Percentiles rank a stretch among this genome's conserved stretches.
phyloP scores from a whole-genome alignment of 176 grass and related monocot genomes.

The Cenchrus purpureus region DNA sequence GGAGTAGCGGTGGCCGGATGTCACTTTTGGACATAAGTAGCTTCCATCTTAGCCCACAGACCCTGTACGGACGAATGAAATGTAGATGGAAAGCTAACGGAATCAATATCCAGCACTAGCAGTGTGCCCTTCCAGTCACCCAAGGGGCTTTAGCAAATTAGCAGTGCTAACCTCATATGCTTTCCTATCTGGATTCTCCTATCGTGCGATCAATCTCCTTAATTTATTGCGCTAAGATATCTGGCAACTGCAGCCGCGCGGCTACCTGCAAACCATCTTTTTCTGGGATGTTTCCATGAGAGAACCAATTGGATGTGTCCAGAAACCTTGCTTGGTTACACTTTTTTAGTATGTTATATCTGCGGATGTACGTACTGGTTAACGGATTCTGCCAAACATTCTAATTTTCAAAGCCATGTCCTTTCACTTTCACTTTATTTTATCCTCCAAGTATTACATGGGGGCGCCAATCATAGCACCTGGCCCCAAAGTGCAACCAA shows the following conservation, averaged over 20 bases:
- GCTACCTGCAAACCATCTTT: conserved; percentile 42
- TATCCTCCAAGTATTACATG: conserved; percentile 56
- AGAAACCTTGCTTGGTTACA: conserved; percentile 42
- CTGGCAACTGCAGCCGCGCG: conserved; percentile 35
- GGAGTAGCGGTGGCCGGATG: conserved; percentile 11
- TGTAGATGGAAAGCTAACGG: conserved; percentile 32
- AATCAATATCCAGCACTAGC: conserved; percentile 39
- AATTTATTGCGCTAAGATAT: conserved; percentile 51
- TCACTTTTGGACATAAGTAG: conserved; percentile 58
- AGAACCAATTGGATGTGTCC: conserved; percentile 45
- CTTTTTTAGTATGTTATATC: conserved; percentile 50
- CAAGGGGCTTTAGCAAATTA: conserved; percentile 37
- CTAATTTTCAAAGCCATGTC: conserved; percentile 46
- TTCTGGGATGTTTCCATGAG: conserved; percentile 49
- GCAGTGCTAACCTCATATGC: conserved; percentile 36
- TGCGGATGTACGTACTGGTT: conserved; percentile 39
- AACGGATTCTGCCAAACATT: conserved; percentile 58
- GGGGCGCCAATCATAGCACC: conserved; percentile 51
- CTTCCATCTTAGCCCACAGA: conserved; percentile 43
- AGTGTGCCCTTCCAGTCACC: conserved; percentile 45
- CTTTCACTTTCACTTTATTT: conserved; percentile 56
- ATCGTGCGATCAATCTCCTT: conserved; percentile 45
- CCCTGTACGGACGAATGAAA: conserved; percentile 47
- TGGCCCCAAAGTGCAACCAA: conserved; percentile 48
- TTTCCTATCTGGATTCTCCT: conserved; percentile 46